A percentile compares a stretch with the other conserved stretches of the same genome.
These are phyloP conservation scores for Catharanthus roseus DNA, from an alignment of 257 asterid genomes.

Conservation along the genomic window DNA sequence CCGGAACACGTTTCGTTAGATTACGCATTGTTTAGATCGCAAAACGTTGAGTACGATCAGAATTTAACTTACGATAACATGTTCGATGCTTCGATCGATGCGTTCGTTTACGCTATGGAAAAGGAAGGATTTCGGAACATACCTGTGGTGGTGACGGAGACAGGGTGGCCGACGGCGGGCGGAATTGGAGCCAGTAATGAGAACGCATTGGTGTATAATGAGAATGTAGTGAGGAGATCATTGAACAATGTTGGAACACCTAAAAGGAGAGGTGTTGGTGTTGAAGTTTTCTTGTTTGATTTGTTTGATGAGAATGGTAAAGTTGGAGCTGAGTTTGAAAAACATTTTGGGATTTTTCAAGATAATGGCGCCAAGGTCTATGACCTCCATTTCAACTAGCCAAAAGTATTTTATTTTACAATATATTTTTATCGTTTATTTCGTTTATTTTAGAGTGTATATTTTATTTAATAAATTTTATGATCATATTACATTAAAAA, in stretches of 20 bases:
- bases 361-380: slow-evolving; percentile 47
- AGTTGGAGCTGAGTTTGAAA: slow-evolving; percentile 47
- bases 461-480: too few species aligned
- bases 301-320: slow-evolving; percentile 68
- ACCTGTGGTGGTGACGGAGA: slow-evolving; percentile 68
- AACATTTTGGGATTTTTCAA: slow-evolving; percentile 70
- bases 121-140: slow-evolving; percentile 55
- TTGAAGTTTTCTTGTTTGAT: slow-evolving; percentile 71
- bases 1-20: slow-evolving; percentile 30
- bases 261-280: slow-evolving; percentile 55
- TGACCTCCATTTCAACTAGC: slow-evolving; percentile 34
- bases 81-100: slow-evolving; percentile 63
- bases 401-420: too few species aligned
- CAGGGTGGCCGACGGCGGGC: slow-evolving; percentile 73
- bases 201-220: slow-evolving; percentile 58
- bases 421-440: too few species aligned
- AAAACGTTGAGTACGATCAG: slow-evolving; percentile 27
- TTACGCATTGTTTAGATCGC: slow-evolving; percentile 52
- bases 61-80: slow-evolving; percentile 41
- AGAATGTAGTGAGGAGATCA: slow-evolving; percentile 44
- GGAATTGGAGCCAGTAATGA: slow-evolving; percentile 42
- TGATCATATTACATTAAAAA: too few species aligned
- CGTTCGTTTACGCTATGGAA: slow-evolving; percentile 66
- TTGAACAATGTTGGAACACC: slow-evolving; percentile 59
- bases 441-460: too few species aligned